Base-by-base conservation (phyloP, 2,329 filamentous ascomycete genomes). In the Aspergillus melleus region DNA sequence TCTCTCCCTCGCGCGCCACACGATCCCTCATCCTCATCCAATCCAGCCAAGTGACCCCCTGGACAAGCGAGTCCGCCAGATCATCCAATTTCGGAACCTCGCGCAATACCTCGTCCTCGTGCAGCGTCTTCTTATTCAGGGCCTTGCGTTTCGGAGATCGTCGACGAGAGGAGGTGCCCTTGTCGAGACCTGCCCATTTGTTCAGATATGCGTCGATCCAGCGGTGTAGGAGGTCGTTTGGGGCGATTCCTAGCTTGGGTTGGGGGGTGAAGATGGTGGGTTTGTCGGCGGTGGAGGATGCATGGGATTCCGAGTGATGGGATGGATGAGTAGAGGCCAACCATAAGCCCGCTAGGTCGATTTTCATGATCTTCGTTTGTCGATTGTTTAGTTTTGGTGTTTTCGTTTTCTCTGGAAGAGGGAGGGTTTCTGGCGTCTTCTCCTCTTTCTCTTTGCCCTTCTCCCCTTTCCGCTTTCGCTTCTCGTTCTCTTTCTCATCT, bases 11-110 rank as follows among this genome's bases (percentile, higher is more conserved):
- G 2, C 53, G 55, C 12, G 58, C 59, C 52, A 78, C 54, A 14
- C 65, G 59, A 44, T 70, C 66, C 47, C 71, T 66, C 69, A 72
- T 74, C 9, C 61, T 69, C 70, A 92, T 86, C 91, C 91, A 96
- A 61, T 87, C 82, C 42, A 91, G 74, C 87, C 90, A 94, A 2
- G 90, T 88, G 60, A 91, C 81, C 2, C 87, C 91, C 73, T 96
- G 91, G 56, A 95, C 72, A 26, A 95, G 77, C 71, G 88, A 90
- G 77, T 96, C 91, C 0, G 91, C 89, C 53, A 96, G 76, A 77
- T 96, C 91, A 74, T 96, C 91, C 55, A 94, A 74, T 74, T 95
- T 95, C n/a, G 69, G 72, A 36, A 74, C 66, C 39, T 64, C 62
- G 22, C 16, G 44, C 19, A 11, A 24, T 6, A 47, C 12, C 44